Evolutionary conservation across 75 land plant genomes (phyloP).

Genomic region (Picea glauca): DNA sequence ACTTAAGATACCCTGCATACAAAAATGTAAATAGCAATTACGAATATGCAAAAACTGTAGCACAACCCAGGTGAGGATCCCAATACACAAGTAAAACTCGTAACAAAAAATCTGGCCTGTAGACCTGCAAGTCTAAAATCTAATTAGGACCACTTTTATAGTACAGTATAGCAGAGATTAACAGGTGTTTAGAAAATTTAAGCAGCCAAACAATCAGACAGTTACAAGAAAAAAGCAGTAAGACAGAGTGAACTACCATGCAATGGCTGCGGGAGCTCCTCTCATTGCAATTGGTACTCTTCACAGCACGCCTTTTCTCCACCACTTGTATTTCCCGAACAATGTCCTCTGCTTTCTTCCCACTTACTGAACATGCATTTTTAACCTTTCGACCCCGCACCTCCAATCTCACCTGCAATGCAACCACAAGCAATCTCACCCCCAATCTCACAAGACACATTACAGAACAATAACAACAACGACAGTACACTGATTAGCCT

Average conservation of each 20-base stretch:
- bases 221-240: neutral
- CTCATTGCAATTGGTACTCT: slow-evolving; percentile 49
- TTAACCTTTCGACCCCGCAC: slow-evolving; percentile 42
- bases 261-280: slow-evolving; percentile 57
- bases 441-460: neutral
- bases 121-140: neutral
- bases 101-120: no score
- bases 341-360: slow-evolving; percentile 43
- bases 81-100: no score
- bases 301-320: slow-evolving; percentile 41
- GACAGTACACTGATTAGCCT: neutral
- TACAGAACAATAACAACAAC: neutral
- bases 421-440: neutral
- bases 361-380: slow-evolving; percentile 31
- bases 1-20: neutral
- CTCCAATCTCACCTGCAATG: slow-evolving; percentile 31
- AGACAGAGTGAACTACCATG: slow-evolving; percentile 22
- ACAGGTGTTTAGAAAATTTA: neutral
- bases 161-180: neutral
- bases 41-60: neutral
- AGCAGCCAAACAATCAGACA: slow-evolving; percentile 6
- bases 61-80: no score
- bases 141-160: neutral
- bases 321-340: slow-evolving; percentile 36
- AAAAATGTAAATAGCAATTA: neutral